A percentile compares a stretch with the other conserved stretches of the same genome.
Evolutionary conservation across 345 rosid genomes (phyloP).

Genomic region (Alliaria petiolata): DNA sequence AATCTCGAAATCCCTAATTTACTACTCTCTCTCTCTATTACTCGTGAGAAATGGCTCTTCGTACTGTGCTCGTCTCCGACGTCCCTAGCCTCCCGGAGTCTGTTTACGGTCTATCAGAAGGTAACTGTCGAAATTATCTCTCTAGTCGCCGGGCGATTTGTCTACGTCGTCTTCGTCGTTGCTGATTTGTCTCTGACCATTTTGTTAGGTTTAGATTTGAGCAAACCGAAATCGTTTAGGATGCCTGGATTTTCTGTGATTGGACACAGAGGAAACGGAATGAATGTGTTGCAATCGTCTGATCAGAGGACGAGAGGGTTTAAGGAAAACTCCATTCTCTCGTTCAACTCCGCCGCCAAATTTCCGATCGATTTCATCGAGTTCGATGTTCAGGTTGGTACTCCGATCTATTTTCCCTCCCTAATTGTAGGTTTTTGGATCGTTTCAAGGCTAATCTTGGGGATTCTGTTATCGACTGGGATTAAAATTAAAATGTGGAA

Average conservation of each 20-base stretch:
- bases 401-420: too few relatives aligned
- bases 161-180: not conserved
- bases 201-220: slow-evolving; percentile 20
- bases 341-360: slow-evolving; percentile 75
- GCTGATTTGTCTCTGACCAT: not conserved
- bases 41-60: slow-evolving; percentile 56
- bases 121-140: slow-evolving; percentile 7
- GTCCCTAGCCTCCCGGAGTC: slow-evolving; percentile 63
- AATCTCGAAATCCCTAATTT: slow-evolving; percentile 1
- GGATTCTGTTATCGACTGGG: too few relatives aligned
- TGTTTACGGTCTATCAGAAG: slow-evolving; percentile 31
- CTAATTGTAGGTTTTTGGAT: not conserved
- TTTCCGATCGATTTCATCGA: slow-evolving; percentile 77
- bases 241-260: slow-evolving; percentile 63
- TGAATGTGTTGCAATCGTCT: slow-evolving; percentile 59
- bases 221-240: slow-evolving; percentile 41
- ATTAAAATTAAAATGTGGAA: not conserved
- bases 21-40: not conserved
- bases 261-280: slow-evolving; percentile 94
- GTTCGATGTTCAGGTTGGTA: slow-evolving; percentile 93
- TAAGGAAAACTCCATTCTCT: slow-evolving; percentile 75
- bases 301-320: slow-evolving; percentile 63
- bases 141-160: not conserved
- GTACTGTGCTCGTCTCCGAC: slow-evolving; percentile 81
- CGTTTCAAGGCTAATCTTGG: not conserved